Conservation (phyloP, 306 rosid genomes). For the Cucumis melo region DNA sequence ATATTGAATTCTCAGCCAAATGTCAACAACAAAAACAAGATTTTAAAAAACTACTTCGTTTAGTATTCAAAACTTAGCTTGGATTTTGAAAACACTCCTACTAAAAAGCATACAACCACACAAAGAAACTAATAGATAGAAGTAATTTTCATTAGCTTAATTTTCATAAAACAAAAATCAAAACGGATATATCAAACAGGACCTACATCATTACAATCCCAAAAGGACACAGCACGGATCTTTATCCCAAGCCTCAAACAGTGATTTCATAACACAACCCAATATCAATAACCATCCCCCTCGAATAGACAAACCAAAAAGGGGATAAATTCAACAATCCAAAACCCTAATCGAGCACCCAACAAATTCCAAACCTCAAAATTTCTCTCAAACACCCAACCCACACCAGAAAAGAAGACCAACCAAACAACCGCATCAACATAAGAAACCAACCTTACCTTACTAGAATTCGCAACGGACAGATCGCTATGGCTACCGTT, state of each 20-base stretch:
- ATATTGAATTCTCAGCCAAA: neutral
- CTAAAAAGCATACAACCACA: too few relatives aligned
- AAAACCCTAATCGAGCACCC: constrained; percentile 2
- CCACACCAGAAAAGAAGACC: neutral
- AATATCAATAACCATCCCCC: too few relatives aligned
- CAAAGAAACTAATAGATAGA: too few relatives aligned
- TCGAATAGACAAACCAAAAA: neutral
- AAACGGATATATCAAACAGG: too few relatives aligned
- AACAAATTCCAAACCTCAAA: neutral
- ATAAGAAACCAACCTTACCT: constrained; percentile 28
- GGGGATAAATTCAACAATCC: neutral
- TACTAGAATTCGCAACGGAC: constrained; percentile 28
- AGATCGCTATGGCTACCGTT: constrained; percentile 42
- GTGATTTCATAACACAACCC: neutral
- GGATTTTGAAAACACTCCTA: too few relatives aligned
- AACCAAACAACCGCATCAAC: neutral
- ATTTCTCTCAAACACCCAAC: neutral
- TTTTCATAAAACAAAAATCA: too few relatives aligned
- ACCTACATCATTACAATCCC: neutral
- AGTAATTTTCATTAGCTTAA: too few relatives aligned
- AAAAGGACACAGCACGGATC: neutral
- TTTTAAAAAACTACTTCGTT: neutral
- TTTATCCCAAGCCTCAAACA: neutral
- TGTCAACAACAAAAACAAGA: neutral
- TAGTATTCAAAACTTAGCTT: neutral